Conservation (phyloP, 2,329 filamentous ascomycete genomes). For the Helotiales sp. region DNA sequence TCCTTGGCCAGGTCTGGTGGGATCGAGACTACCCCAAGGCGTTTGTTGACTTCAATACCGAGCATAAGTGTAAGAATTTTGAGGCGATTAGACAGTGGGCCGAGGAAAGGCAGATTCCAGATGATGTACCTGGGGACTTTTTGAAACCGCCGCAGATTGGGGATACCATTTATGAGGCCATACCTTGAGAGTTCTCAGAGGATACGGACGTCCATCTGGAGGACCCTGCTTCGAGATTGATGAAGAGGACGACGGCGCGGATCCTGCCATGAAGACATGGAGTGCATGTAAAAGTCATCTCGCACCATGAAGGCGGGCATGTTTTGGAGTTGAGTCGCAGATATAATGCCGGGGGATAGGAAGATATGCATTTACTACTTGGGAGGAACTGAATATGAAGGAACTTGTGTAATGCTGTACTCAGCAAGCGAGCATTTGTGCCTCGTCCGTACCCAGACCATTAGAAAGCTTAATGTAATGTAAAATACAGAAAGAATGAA, state of each 20-base stretch:
- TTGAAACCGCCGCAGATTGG: slow-evolving; percentile 34
- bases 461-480: not conserved
- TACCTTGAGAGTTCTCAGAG: slow-evolving; percentile 31
- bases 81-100: slow-evolving; percentile 58
- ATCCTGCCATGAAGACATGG: not conserved
- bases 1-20: slow-evolving; percentile 61
- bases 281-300: not conserved
- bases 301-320: not conserved
- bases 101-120: slow-evolving; percentile 50
- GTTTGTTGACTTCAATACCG: slow-evolving; percentile 60
- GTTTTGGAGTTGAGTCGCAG: too few relatives aligned
- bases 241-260: not conserved
- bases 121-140: slow-evolving; percentile 37
- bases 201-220: not conserved
- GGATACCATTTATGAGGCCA: slow-evolving; percentile 33
- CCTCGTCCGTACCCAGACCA: not conserved
- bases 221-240: not conserved
- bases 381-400: not conserved
- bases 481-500: not conserved
- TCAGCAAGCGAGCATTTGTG: not conserved
- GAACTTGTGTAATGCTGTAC: not conserved
- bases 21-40: slow-evolving; percentile 46
- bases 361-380: not conserved
- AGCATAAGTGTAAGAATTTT: slow-evolving; percentile 58
- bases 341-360: not conserved